Percentiles rank a stretch among this genome's conserved stretches.
Evolutionary conservation across 2,329 filamentous ascomycete species (phyloP).

Genomic region (Knufia petricola): DNA sequence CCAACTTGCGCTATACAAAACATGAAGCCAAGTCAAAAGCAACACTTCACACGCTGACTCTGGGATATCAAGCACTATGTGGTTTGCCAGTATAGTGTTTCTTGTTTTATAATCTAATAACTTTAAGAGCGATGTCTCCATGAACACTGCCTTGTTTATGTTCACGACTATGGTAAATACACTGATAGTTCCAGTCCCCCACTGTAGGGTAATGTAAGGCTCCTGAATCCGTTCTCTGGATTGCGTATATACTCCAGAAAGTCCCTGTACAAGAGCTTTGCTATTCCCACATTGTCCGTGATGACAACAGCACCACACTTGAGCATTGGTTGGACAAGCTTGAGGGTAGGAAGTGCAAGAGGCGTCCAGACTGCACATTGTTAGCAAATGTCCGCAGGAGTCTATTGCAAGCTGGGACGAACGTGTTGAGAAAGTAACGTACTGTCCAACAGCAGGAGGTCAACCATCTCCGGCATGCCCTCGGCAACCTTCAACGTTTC

Average conservation of each 20-base stretch:
- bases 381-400: background rate
- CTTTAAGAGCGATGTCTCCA: constrained; percentile 8
- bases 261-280: constrained; percentile 27
- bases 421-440: constrained; percentile 13
- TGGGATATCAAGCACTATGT: constrained; percentile 3
- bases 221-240: constrained; percentile 41
- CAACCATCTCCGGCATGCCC: constrained; percentile 22
- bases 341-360: constrained; percentile 31
- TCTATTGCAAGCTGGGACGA: background rate
- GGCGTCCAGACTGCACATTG: constrained; percentile 30
- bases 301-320: constrained; percentile 30
- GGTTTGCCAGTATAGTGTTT: constrained; percentile 8
- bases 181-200: constrained; percentile 41
- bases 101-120: constrained; percentile 7
- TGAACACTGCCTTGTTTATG: constrained; percentile 6
- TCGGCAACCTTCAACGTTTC: constrained; percentile 30
- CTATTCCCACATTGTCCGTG: constrained; percentile 30
- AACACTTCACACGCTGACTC: constrained; percentile 2
- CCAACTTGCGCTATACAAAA: constrained; percentile 1
- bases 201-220: constrained; percentile 39
- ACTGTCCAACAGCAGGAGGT: constrained; percentile 31
- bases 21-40: constrained; percentile 2
- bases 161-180: constrained; percentile 22
- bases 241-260: constrained; percentile 26
- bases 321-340: constrained; percentile 28